Percentiles rank a stretch among this genome's conserved stretches.
These are phyloP conservation scores for Collybiopsis luxurians DNA, from an alignment of 768 basidiomycete species.

Conservation along the genomic window DNA sequence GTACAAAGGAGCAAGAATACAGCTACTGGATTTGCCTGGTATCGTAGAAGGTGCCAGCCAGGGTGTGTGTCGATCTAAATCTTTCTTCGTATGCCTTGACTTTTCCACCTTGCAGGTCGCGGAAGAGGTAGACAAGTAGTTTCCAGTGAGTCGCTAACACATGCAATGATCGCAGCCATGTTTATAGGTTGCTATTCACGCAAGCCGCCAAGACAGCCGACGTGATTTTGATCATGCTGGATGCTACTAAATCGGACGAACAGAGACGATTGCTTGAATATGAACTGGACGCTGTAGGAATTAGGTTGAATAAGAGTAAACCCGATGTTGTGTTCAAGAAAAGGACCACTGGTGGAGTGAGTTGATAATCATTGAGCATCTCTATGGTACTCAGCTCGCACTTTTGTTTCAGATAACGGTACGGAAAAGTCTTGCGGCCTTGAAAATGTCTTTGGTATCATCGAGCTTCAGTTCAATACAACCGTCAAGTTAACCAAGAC, in stretches of 20 bases:
- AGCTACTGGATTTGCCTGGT: slow-evolving; percentile 92
- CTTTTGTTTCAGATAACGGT: slow-evolving; percentile 65
- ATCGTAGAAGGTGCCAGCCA: slow-evolving; percentile 93
- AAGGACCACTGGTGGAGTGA: slow-evolving; percentile 87
- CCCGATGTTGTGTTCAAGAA: slow-evolving; percentile 97
- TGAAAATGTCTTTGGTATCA: too few species aligned
- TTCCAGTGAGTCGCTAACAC: slow-evolving; percentile 50
- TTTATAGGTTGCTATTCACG: background rate
- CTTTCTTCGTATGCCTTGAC: background rate
- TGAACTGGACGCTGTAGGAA: slow-evolving; percentile 96
- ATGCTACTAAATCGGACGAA: slow-evolving; percentile 91
- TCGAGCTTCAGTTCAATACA: slow-evolving; percentile 59
- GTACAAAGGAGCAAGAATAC: slow-evolving; percentile 88
- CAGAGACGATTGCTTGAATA: slow-evolving; percentile 86
- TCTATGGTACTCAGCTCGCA: background rate
- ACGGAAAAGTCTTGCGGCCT: slow-evolving; percentile 13
- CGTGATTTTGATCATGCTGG: slow-evolving; percentile 89
- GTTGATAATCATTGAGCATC: slow-evolving; percentile 20
- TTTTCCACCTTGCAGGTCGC: slow-evolving; percentile 43
- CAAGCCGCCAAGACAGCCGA: slow-evolving; percentile 87
- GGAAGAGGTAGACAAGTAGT: slow-evolving; percentile 97
- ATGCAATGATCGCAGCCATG: slow-evolving; percentile 6
- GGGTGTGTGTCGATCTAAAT: slow-evolving; percentile 29
- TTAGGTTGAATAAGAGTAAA: slow-evolving; percentile 83
- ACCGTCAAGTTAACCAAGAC: slow-evolving; percentile 95